Conservation (phyloP, 2,329 filamentous ascomycete species). For the Ascochyta clinopodiicola region DNA sequence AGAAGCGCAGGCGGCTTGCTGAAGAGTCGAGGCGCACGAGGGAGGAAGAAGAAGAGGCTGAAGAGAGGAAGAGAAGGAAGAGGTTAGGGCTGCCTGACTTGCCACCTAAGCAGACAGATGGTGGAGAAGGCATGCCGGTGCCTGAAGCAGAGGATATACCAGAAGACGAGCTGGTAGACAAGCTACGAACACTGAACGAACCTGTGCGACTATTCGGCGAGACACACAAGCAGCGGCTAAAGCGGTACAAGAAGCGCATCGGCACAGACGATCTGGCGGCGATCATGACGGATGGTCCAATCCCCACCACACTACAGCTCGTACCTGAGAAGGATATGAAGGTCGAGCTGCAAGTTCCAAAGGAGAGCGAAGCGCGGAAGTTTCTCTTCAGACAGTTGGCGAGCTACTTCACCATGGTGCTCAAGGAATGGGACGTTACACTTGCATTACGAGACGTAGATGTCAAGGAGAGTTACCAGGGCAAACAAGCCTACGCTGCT, state of each 20-base stretch:
- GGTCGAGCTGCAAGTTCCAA: conserved; percentile 65
- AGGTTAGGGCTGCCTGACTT: conserved; percentile 81
- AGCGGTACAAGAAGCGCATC: conserved; percentile 71
- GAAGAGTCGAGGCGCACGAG: conserved; percentile 75
- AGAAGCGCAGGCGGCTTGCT: conserved; percentile 80
- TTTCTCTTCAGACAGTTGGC: conserved; percentile 87
- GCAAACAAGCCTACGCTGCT: conserved; percentile 80
- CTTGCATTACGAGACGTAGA: conserved; percentile 65
- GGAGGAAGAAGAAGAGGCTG: conserved; percentile 75
- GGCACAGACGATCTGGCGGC: conserved; percentile 51
- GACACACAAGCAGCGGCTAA: conserved; percentile 70
- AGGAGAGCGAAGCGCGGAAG: conserved; percentile 68
- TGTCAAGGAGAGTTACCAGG: conserved; percentile 75
- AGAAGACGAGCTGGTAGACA: conserved; percentile 72
- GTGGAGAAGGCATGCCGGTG: conserved; percentile 52
- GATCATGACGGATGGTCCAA: conserved; percentile 74
- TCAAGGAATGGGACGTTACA: conserved; percentile 83
- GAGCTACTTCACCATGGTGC: conserved; percentile 96
- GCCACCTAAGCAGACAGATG: conserved; percentile 56
- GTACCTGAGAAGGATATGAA: conserved; percentile 91
- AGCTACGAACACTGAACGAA: conserved; percentile 74
- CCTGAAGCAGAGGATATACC: conserved; percentile 66
- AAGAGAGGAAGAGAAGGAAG: conserved; percentile 75
- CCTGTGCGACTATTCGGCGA: conserved; percentile 84
- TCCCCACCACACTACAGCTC: conserved; percentile 81